phyloP scores from a whole-genome alignment of 2,329 filamentous ascomycete species.

The Fusarium sororula region DNA sequence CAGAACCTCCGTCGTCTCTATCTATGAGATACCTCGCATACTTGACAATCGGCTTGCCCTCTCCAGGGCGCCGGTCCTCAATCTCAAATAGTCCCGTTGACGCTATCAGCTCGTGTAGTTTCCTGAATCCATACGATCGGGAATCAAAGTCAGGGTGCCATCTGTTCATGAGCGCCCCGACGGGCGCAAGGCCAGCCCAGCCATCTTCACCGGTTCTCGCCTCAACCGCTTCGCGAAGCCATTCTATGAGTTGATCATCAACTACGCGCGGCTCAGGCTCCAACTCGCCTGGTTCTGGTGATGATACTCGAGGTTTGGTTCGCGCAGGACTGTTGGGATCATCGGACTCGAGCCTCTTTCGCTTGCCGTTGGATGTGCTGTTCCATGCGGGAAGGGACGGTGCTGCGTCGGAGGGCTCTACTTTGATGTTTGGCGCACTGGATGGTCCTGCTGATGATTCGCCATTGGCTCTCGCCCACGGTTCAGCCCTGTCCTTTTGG shows the following conservation, averaged over 20 bases:
- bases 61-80: rapidly evolving
- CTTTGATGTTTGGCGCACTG: neutral
- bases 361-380: neutral
- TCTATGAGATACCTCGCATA: neutral
- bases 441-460: neutral
- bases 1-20: rapidly evolving
- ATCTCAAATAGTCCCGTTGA: rapidly evolving
- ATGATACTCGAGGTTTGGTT: neutral
- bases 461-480: rapidly evolving
- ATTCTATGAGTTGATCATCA: neutral
- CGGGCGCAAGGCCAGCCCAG: slow-evolving; percentile 41
- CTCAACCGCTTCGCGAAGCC: slow-evolving; percentile 32
- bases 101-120: slow-evolving; percentile 30
- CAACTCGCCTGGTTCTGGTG: rapidly evolving
- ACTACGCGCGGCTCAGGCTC: rapidly evolving
- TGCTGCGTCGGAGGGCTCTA: neutral
- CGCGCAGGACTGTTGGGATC: neutral
- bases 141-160: slow-evolving; percentile 45
- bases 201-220: slow-evolving; percentile 36
- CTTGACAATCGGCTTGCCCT: neutral
- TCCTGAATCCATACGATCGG: slow-evolving; percentile 41
- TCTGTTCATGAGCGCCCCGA: slow-evolving; percentile 41
- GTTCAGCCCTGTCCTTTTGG: neutral
- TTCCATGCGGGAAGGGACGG: neutral
- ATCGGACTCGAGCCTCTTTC: neutral